Evolutionary conservation across 2,329 filamentous ascomycete genomes (phyloP), one percentile per base, ranked within the genome.

Genomic region (Fonsecaea pugnacius): DNA sequence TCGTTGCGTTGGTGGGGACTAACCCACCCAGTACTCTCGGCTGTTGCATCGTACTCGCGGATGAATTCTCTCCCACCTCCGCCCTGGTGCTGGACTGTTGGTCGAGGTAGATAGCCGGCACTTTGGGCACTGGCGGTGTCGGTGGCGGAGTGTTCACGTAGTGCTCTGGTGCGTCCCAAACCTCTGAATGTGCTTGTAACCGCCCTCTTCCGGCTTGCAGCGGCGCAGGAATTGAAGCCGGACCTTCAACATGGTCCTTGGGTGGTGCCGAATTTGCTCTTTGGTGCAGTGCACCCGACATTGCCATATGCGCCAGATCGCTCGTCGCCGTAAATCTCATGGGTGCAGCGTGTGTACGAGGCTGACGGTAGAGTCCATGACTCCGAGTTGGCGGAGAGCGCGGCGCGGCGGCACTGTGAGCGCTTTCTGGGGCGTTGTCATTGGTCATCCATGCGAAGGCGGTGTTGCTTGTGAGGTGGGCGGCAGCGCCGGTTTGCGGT

Each of bases 381-480:
- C 43, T 48, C 24, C 43, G 27, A 35, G 30, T 3, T 14, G 32
- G 51, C 27, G 32, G 27, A 8, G 51, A 53, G 51, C n/a, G 27
- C 9, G 14, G 51, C 51, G 27, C 14, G 14, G 18, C 38, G 43
- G 51, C 56, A 12, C n/a, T 7, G 18, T 32, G 46, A 51, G 6
- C 36, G 32, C 46, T 36, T 16, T 18, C 30, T 10, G 30, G 6
- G 18, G 46, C 12, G n/a, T 7, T 43, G 7, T 36, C 58, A 18
- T 35, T 33, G 18, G 58, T 60, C 58, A 60, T 60, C 58, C 58
- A 60, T 9, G 35, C 58, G 40, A 60, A 60, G 36, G 58, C 58
- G 21, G 32, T 53, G 61, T 63, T 58, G 18, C 33, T 18, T 32
- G 30, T 18, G 30, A 52, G 46, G 6, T 35, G 43, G 30, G 21